Conservation (phyloP, 495 filamentous ascomycete genomes). For the Amniculicola lignicola region DNA sequence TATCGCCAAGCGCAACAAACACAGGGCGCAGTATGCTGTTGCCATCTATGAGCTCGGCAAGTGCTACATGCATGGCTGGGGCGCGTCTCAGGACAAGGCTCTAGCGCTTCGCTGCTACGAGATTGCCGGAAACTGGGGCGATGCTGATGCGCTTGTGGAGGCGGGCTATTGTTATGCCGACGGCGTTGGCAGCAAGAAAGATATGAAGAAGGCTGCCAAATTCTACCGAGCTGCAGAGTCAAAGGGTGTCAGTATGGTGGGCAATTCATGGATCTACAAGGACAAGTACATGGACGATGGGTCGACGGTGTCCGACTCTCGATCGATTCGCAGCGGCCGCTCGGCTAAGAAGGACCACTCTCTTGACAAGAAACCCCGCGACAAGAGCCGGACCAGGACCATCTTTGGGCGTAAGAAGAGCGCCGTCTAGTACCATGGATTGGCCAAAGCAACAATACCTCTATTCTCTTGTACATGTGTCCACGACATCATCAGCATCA, state of each 20-base stretch:
- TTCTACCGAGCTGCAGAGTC: constrained; percentile 87
- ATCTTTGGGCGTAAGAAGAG: constrained; percentile 63
- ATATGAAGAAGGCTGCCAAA: constrained; percentile 88
- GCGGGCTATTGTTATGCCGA: constrained; percentile 45
- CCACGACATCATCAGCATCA: too few species aligned
- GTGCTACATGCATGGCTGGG: constrained; percentile 98
- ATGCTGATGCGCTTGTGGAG: constrained; percentile 75
- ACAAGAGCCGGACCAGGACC: constrained; percentile 62
- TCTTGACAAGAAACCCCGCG: constrained; percentile 60
- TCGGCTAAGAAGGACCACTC: constrained; percentile 35
- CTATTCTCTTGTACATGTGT: constrained; percentile 17
- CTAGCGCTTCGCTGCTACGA: constrained; percentile 91
- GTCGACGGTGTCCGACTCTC: constrained; percentile 38
- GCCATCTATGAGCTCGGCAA: constrained; percentile 95
- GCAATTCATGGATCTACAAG: constrained; percentile 98
- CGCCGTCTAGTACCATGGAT: too few species aligned
- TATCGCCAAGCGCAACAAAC: constrained; percentile 65
- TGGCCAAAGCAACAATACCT: background rate
- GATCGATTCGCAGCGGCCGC: constrained; percentile 34
- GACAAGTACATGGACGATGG: constrained; percentile 75
- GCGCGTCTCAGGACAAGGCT: constrained; percentile 85
- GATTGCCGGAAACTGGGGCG: constrained; percentile 95
- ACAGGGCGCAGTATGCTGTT: constrained; percentile 86
- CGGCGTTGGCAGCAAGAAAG: constrained; percentile 73
- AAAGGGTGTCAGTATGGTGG: constrained; percentile 94